Conservation (phyloP, 306 rosid species). For the Hippophae rhamnoides region DNA sequence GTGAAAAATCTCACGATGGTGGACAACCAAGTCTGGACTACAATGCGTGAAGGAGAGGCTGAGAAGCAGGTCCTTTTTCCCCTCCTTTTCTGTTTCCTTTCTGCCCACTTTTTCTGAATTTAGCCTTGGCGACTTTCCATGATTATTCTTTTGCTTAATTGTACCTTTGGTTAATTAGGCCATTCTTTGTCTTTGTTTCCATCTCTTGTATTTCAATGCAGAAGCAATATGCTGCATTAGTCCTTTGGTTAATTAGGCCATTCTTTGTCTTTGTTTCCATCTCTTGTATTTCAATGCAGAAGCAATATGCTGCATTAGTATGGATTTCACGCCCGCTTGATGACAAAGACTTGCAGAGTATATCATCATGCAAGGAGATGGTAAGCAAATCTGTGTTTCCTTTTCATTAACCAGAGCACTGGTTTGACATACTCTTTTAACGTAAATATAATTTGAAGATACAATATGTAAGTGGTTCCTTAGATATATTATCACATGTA, state of each 20-base stretch:
- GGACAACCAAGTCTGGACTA: conserved; percentile 67
- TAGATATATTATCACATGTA: too few relatives aligned
- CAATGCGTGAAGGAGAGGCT: conserved; percentile 89
- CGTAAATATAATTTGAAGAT: too few relatives aligned
- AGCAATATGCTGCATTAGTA: conserved; percentile 81
- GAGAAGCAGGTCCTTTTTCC: conserved; percentile 70
- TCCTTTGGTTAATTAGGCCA: background rate
- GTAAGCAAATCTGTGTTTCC: conserved; percentile 20
- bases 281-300: conserved; percentile 35
- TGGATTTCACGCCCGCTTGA: conserved; percentile 77
- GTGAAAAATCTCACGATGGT: conserved; percentile 71
- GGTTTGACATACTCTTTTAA: too few relatives aligned
- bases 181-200: conserved; percentile 10
- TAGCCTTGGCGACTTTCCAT: background rate
- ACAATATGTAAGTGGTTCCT: too few relatives aligned
- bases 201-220: conserved; percentile 21
- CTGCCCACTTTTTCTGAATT: background rate
- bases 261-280: conserved; percentile 8
- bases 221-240: conserved; percentile 95
- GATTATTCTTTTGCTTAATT: background rate
- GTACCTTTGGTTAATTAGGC: background rate
- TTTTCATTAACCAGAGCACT: too few relatives aligned
- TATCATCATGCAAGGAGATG: conserved; percentile 49
- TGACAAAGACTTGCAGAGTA: conserved; percentile 46
- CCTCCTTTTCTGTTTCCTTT: background rate